Conservation (phyloP, 2,329 filamentous ascomycete genomes). For the Venturiaceae sp. region DNA sequence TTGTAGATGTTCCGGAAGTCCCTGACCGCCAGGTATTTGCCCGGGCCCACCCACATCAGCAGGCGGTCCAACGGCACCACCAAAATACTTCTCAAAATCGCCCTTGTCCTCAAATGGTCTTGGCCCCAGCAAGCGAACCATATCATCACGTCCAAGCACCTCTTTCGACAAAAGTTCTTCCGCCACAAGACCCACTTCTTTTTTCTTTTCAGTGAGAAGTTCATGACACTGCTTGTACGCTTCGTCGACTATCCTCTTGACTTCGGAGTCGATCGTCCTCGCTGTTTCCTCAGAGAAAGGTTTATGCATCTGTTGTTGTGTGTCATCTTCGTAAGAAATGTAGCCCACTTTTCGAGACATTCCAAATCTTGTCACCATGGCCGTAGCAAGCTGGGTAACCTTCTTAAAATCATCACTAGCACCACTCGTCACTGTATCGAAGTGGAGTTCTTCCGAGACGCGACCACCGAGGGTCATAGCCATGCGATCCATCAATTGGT, state of each 20-base stretch:
- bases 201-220: conserved; percentile 75
- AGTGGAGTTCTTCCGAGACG: conserved; percentile 92
- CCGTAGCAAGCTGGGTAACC: conserved; percentile 88
- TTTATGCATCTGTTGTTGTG: conserved; percentile 58
- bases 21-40: neutral
- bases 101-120: conserved; percentile 75
- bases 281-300: conserved; percentile 94
- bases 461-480: conserved; percentile 97
- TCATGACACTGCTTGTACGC: conserved; percentile 86
- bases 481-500: conserved; percentile 98
- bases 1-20: conserved; percentile 2
- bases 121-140: conserved; percentile 78
- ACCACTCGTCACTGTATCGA: conserved; percentile 89
- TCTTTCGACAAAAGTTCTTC: conserved; percentile 92
- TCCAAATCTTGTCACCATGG: conserved; percentile 99
- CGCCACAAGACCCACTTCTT: conserved; percentile 78
- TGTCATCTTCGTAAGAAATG: conserved; percentile 77
- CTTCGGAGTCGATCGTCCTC: conserved; percentile 83
- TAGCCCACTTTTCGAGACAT: conserved; percentile 95
- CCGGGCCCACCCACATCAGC: neutral
- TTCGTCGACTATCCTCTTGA: conserved; percentile 81
- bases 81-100: conserved; percentile 92
- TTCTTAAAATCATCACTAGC: conserved; percentile 98
- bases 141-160: conserved; percentile 81
- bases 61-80: neutral